Evolutionary conservation across 306 rosid genomes (phyloP), one percentile per base, ranked within the genome.

Genomic region (Malus sieversii): DNA sequence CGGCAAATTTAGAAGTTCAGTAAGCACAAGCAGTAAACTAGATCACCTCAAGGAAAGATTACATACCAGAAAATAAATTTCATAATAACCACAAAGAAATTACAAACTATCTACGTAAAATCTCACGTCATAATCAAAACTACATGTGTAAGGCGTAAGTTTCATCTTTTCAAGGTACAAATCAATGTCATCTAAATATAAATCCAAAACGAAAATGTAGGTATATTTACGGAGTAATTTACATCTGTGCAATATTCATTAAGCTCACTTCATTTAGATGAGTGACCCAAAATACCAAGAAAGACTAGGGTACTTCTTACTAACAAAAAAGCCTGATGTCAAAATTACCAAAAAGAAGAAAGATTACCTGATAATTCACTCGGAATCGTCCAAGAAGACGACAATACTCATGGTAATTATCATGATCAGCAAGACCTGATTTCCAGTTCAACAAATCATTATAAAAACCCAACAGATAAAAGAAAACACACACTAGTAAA

Each of bases 371-470:
- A 85, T 92, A 95, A 78, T 95, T 95, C 83, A 92, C 97, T 81
- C 97, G 85, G 85, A 95, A 92, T 68, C 99, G 97, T 59, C 97
- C 99, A 79, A 95, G 96, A 86, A 95, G 99, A 72, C 97, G 97
- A 66, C 99, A 95, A 81, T 89, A 95, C 76, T 95, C 99, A 86
- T 95, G 99, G 90, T 95, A 95, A 85, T 95, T 95, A 83, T 90
- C 95, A 82, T 95, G 99, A 89, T 95, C 99, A 22, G 88, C 95
- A 82, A 95, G 91, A 82, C 99, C 99, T 95, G 91, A 81, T 82
- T 67, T 38, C 75, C 61, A 80, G 72, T 58, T 78, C 64, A 46
- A 78, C 69, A 51, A 70, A 20, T 72, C 60, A 67, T 78, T 66
- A 70, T 78, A 77, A 77, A 75, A 82, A 76, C 74, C 64, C 63